phyloP scores from a whole-genome alignment of 768 basidiomycete genomes.

The Auriscalpium microsporum region DNA sequence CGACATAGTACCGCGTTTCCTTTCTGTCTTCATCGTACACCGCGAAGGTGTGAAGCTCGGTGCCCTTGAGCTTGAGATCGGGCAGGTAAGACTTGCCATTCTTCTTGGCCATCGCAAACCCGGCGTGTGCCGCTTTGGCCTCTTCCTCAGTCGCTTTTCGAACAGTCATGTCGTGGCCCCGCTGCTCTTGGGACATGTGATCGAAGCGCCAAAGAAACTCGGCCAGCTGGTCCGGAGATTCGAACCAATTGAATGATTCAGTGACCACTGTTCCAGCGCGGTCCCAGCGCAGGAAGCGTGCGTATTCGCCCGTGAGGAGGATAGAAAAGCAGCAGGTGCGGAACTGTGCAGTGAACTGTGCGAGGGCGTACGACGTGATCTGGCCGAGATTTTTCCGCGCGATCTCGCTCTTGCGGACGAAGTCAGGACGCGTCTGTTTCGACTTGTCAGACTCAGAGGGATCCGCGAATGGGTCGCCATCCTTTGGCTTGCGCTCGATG shows the following conservation, averaged over 20 bases:
- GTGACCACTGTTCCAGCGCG: neutral
- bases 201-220: constrained; percentile 3
- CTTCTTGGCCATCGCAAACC: neutral
- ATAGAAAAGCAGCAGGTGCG: neutral
- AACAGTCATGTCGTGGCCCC: neutral
- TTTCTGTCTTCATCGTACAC: too few species aligned
- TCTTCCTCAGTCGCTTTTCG: neutral
- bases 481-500: neutral
- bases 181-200: neutral
- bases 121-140: neutral
- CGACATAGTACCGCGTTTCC: neutral
- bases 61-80: neutral
- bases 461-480: neutral
- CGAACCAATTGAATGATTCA: neutral
- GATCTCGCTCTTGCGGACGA: neutral
- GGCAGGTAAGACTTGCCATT: neutral
- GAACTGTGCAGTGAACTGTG: neutral
- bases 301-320: neutral
- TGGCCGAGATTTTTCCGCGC: neutral
- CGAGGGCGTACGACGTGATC: neutral
- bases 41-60: neutral
- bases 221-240: neutral
- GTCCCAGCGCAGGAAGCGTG: neutral
- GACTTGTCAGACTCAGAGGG: neutral
- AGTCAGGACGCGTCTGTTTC: neutral